These are phyloP conservation scores for Colletotrichum magnum DNA, from an alignment of 2,329 filamentous ascomycete genomes.

Conservation along the genomic window DNA sequence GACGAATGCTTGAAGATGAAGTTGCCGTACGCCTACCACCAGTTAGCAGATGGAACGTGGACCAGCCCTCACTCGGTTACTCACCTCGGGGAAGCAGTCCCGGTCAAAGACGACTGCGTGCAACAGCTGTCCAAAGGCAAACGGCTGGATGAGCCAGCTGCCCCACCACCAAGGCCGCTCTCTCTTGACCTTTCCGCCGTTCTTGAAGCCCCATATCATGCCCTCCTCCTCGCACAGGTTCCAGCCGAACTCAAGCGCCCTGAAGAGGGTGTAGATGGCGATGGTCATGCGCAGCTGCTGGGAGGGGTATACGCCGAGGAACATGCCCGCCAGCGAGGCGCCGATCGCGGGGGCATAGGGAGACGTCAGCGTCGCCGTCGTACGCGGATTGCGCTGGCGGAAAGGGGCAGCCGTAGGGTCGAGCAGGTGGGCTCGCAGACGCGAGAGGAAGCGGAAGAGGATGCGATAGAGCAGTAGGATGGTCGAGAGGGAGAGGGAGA, in stretches of 20 bases:
- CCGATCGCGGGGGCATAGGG: conserved; percentile 90
- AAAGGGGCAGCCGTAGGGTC: conserved; percentile 86
- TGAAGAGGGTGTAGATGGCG: conserved; percentile 85
- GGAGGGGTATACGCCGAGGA: conserved; percentile 81
- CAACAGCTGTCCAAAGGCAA: conserved; percentile 82
- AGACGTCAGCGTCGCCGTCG: conserved; percentile 83
- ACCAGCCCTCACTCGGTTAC: conserved; percentile 41
- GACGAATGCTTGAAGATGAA: conserved; percentile 79
- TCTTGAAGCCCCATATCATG: conserved; percentile 73
- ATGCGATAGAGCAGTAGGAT: conserved; percentile 91
- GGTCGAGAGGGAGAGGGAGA: conserved; percentile 86
- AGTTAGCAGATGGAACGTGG: conserved; percentile 4
- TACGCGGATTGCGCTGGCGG: conserved; percentile 83
- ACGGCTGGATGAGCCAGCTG: conserved; percentile 84
- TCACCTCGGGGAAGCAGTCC: conserved; percentile 77
- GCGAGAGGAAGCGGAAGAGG: conserved; percentile 89
- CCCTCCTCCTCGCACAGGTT: conserved; percentile 85
- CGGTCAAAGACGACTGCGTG: conserved; percentile 84
- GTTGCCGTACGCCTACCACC: conserved; percentile 55
- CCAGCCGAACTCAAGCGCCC: conserved; percentile 88
- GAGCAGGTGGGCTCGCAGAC: conserved; percentile 83
- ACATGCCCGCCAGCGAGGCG: conserved; percentile 87
- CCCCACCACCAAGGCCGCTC: conserved; percentile 86
- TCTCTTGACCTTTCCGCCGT: conserved; percentile 67
- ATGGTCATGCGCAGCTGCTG: conserved; percentile 80